Base-by-base conservation (phyloP, 306 rosid genomes). In the Malus orientalis region DNA sequence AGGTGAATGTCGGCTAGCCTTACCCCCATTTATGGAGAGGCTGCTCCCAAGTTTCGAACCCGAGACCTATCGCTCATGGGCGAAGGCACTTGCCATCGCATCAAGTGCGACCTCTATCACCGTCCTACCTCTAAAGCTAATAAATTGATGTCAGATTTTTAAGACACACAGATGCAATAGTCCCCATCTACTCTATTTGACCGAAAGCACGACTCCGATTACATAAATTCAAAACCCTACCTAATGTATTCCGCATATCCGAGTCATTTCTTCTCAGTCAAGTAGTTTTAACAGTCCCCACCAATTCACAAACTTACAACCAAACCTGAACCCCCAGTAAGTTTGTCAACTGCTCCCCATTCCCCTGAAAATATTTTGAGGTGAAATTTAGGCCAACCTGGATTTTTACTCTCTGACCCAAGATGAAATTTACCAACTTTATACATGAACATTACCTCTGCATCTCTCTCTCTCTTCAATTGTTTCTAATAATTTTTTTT, bases 221-320 rank as follows among this genome's bases (percentile, higher is more conserved):
- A 42, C 71, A 78, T 71, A 75, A 77, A 82, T 78, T 70, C 74
- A 77, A 78, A 61, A 38, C 42, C 66, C 80, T 42, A 63, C 78
- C 74, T 66, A 74, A 29, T 33, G 59, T 70, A 67, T 60, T 79
- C 40, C 62, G 69, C 74, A 79, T 77, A 70, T 78, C 73, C 76
- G 45, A 33, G 81, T 74, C 85, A 86, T 71, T 63, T 73, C 69
- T 81, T 84, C 70, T 69, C 67, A 74, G 79, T 74, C 77, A 74
- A 66, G 78, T 78, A 73, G 62, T 27, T 36, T 27, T 12, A 66
- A 33, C 61, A 74, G 74, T 76, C 76, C 90, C 85, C 82, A 63
- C 66, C 87, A 79, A 73, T 77, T 57, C 67, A 68, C 20, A 78
- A 16, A 49, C 78, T 49, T n/a, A 58, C 71, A 75, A 69, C 76